A percentile compares a stretch with the other conserved stretches of the same genome.
phyloP scores from a whole-genome alignment of 164 flowering plant species.

The Malania oleifera region DNA sequence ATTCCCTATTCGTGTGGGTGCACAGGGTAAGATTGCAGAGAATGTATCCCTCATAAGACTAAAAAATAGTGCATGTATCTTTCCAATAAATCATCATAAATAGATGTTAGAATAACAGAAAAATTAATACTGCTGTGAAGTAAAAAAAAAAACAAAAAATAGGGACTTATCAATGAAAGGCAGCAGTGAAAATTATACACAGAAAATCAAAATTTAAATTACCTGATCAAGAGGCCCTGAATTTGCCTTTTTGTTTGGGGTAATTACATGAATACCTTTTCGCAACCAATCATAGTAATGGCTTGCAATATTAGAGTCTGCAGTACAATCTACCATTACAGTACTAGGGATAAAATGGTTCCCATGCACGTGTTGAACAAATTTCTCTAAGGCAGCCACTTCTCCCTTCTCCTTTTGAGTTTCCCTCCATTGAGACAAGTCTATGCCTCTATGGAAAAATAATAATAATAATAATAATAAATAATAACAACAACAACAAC shows the following conservation, averaged over 20 bases:
- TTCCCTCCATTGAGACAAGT: conserved; percentile 78
- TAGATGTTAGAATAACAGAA: too few species aligned
- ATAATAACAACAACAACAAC: too few species aligned
- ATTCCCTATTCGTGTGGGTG: too few species aligned
- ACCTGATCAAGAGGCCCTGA: conserved; percentile 98
- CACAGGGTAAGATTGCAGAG: too few species aligned
- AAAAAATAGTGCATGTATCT: too few species aligned
- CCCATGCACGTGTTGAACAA: conserved; percentile 74
- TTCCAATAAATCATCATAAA: too few species aligned
- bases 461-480: too few species aligned
- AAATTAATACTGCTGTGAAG: too few species aligned
- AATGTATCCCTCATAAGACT: too few species aligned
- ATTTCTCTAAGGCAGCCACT: conserved; percentile 71
- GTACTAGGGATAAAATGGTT: conserved; percentile 91
- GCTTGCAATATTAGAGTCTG: conserved; percentile 68
- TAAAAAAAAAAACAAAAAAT: neutral
- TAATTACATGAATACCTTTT: conserved; percentile 87
- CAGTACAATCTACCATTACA: conserved; percentile 89
- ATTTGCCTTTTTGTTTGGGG: conserved; percentile 96
- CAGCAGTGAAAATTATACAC: neutral
- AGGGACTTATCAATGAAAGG: neutral
- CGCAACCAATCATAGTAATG: conserved; percentile 80
- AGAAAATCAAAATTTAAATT: conserved; percentile 4
- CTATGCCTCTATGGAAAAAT: conserved; percentile 64
- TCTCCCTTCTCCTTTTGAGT: conserved; percentile 57